Base-by-base conservation (phyloP, 2,329 filamentous ascomycete species). In the Trichoderma sp. region DNA sequence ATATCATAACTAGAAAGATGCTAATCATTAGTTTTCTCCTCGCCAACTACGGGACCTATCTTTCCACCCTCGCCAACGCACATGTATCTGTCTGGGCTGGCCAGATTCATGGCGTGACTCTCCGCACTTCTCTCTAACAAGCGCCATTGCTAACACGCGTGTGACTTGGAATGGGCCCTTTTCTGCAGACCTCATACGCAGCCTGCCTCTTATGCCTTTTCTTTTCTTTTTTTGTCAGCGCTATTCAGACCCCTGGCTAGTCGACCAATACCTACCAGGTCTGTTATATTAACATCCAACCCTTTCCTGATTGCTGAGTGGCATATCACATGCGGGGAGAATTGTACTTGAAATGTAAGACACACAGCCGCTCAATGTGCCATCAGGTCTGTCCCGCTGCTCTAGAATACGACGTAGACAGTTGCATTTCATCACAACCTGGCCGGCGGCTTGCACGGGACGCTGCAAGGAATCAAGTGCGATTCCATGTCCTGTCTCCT, bases 181-280 rank as follows among this genome's bases (percentile, higher is more conserved):
- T 47, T 13, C 26, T 50, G 28, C 23, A 50, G 36, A 50, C 9
- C n/a, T 47, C 26, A n/a, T 34, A 30, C 39, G 20, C 17, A 59
- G 43, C 15, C 39, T 20, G 15, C 30, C 12, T 62, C 28, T 53
- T 26, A 32, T 50, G n/a, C 17, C 50, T n/a, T 47, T 17, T 13
- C 23, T 17, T 68, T 20, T 59, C 26, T 47, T 26, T 43, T 34
- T 34, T 50, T 59, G 57, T 62, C 58, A 69, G 67, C 67, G 67
- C 67, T 69, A 69, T 69, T 3, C 20, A 28, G 55, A n/a, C 57
- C 67, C 66, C 67, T 69, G 57, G 28, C 36, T 26, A 28, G 67
- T 50, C 59, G 43, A 15, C 67, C 43, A 62, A 32, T 34, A 34
- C 39, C 32, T 57, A n/a, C 32, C 53, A 50, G 64, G 20, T 39